These are phyloP conservation scores for Pestalotiopsis sp. DNA, from an alignment of 2,329 filamentous ascomycete species.

Conservation along the genomic window DNA sequence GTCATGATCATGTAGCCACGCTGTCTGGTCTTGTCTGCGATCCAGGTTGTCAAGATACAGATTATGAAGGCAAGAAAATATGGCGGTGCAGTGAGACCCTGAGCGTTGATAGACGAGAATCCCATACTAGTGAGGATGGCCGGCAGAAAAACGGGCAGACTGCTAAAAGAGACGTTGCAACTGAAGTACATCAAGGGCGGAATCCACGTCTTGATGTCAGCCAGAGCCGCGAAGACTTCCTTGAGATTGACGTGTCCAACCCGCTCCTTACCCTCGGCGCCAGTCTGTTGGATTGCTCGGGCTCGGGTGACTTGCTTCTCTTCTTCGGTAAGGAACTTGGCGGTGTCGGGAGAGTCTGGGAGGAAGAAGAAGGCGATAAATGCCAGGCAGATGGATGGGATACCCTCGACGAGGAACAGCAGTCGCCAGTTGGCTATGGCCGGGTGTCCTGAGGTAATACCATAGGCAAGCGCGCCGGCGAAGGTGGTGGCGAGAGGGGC, in stretches of 20 bases:
- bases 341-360: slow-evolving; percentile 51
- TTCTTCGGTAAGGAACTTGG: slow-evolving; percentile 56
- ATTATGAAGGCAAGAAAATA: slow-evolving; percentile 69
- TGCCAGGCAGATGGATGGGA: slow-evolving; percentile 35
- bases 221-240: slow-evolving; percentile 50
- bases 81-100: slow-evolving; percentile 73
- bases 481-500: slow-evolving; percentile 72
- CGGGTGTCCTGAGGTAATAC: slow-evolving; percentile 65
- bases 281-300: slow-evolving; percentile 55
- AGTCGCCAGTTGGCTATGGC: slow-evolving; percentile 48
- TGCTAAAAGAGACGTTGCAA: slow-evolving; percentile 63
- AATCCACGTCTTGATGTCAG: slow-evolving; percentile 53
- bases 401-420: slow-evolving; percentile 37
- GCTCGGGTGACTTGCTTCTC: slow-evolving; percentile 61
- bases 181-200: slow-evolving; percentile 44
- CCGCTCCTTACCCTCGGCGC: slow-evolving; percentile 49
- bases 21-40: slow-evolving; percentile 68
- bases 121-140: slow-evolving; percentile 69
- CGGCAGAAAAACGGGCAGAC: slow-evolving; percentile 66
- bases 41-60: slow-evolving; percentile 61
- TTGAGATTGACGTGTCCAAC: slow-evolving; percentile 45
- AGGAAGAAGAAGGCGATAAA: slow-evolving; percentile 30
- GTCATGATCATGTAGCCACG: slow-evolving; percentile 62
- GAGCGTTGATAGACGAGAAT: slow-evolving; percentile 66
- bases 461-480: slow-evolving; percentile 68